Evolutionary conservation across 139 green algal species (phyloP), one percentile per base, ranked within the genome.

Genomic region (Coelastrella sp.): DNA sequence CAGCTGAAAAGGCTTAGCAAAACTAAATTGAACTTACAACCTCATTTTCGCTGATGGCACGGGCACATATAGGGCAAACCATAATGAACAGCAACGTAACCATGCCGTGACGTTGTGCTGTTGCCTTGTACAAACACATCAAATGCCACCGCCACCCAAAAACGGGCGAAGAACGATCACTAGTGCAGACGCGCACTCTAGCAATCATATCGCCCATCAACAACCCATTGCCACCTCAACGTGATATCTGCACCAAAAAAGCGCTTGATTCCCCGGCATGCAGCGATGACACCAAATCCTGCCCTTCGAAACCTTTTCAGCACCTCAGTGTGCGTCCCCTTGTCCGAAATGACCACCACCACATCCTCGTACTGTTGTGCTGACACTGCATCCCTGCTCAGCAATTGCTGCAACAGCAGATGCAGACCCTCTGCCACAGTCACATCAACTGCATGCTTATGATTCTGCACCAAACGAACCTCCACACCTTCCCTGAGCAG

Each of bases 401-500:
- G 50, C 74, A 81, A 35, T 59, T 67, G 40, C 5, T 59, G 6
- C 77, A 63, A 64, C 77, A 84, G 59, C 59, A 63, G 59, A 25
- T 59, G 40, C 23, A 84, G 25, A 11, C 38, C 59, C 5, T 41
- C 32, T 7, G 77, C 77, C 23, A 84, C 13, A 19, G 77, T 38
- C 3, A 63, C 53, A 35, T 50, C 59, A 5, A 84, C 77, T 23
- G 77, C 77, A 19, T 45, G 59, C 38, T 50, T 45, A n/a, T 74
- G 59, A 5, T 74, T 74, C 77, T 84, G 77, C n/a, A 84, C 77
- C 13, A 34, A 7, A 3, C 77, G 77, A 4, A 84, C 60, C 21
- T 84, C 77, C 5, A 84, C 77, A 3, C 77, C 77, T 64, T 84
- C 77, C 7, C 59, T 51, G 37, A 73, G 27, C 59, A 84, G 27